Evolutionary conservation across 208 protist genomes (phyloP), one percentile per base, ranked within the genome.

Genomic region (Crithidia sp.): DNA sequence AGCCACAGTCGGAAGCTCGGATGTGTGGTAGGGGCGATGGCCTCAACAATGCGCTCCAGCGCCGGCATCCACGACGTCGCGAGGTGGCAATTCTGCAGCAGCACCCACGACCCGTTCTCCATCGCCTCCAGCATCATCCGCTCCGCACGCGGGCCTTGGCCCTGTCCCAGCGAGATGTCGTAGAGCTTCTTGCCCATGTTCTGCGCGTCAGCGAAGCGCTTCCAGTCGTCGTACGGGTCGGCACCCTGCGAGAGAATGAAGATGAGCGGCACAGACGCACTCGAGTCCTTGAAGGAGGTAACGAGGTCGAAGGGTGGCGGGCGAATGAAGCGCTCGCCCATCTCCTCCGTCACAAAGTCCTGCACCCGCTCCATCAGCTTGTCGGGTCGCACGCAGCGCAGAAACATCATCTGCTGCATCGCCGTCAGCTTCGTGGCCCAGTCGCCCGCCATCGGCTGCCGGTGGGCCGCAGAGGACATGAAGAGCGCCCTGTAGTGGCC

Each of bases 31-130:
- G 76, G 90, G 60, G 76, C 67, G 69, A 98, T 95, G 47, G 83
- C 66, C 82, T 99, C 98, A 9, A 99, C 96, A 49, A 99, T 76
- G 2, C 96, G 91, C 86, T 99, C 98, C 44, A 99, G 85, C 17
- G 82, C 89, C 28, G 98, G 96, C 98, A 99, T 99, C 98, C 98
- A 99, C 45, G 93, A 98, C 28, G 90, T 92, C 41, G 97, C 95
- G 14, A 99, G 82, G 77, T 99, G 99, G 81, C 98, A 99, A 81
- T 99, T 99, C 88, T 99, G 98, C 63, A 99, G 84, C 54, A 99
- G 82, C 55, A 98, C 95, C 96, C 98, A 99, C 44, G 90, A 86
- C 7, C 98, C 98, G 45, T 91, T 92, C 82, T 98, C 92, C 82
- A 97, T 96, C 17, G 88, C 98, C 68, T 98, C 93, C 36, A 90